Percentiles rank a stretch among this genome's conserved stretches.
phyloP scores from a whole-genome alignment of 805 yeast genomes.

The Kockiozyma suomiensis region DNA sequence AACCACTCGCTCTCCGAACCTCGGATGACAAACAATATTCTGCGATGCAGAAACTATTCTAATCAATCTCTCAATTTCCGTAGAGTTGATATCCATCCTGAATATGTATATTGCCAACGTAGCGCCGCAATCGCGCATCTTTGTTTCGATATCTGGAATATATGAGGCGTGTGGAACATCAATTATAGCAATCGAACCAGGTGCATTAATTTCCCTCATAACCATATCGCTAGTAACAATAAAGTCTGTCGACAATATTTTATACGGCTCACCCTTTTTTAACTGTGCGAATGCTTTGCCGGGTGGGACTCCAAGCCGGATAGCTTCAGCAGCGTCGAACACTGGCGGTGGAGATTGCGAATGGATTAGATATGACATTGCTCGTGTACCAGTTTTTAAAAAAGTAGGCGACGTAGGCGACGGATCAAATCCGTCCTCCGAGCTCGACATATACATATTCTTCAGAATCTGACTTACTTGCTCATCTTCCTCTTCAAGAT shows the following conservation, averaged over 20 bases:
- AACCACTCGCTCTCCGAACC: neutral
- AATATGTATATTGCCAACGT: neutral
- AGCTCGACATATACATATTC: neutral
- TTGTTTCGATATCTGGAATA: neutral
- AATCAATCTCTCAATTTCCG: neutral
- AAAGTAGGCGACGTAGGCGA: neutral
- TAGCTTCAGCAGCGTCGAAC: conserved; percentile 68
- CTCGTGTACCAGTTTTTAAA: conserved; percentile 19
- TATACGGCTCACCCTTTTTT: conserved; percentile 54
- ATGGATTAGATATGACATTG: conserved; percentile 67
- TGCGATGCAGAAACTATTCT: neutral
- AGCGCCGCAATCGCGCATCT: neutral
- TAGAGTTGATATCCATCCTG: neutral
- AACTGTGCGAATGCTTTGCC: conserved; percentile 63
- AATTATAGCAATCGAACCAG: neutral
- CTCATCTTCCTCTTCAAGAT: neutral
- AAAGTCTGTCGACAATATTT: neutral
- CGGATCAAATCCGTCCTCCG: neutral
- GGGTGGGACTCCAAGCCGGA: conserved; percentile 65
- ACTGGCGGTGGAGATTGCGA: conserved; percentile 72
- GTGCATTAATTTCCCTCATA: neutral
- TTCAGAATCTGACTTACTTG: neutral
- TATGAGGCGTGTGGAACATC: neutral
- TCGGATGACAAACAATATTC: neutral
- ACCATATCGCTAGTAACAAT: conserved; percentile 4